Evolutionary conservation across 73 alveolate genomes (phyloP), one percentile per base, ranked within the genome.

Genomic region (Blepharisma japonicum): DNA sequence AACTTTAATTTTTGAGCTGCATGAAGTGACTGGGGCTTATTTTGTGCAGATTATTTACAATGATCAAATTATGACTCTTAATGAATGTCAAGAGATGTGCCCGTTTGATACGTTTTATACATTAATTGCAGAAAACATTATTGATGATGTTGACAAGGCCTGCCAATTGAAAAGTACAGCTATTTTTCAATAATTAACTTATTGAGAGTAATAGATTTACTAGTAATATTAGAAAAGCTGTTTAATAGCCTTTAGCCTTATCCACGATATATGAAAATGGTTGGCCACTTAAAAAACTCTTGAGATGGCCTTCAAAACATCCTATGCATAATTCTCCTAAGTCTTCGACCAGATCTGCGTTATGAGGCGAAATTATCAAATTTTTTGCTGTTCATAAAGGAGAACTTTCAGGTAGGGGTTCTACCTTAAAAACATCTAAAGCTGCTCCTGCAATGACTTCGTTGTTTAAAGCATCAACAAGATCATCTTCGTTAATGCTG

Each of bases 311-410:
- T 53, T 53, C 21, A n/a, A 20, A 53, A 32, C 42, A 32, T 66
- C n/a, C 77, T 66, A 21, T 25, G 20, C 20, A 11, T 66, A 20
- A 4, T 1, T 66, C 77, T 14, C 67, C n/a, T 14, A n/a, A 21
- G 4, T 70, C 71, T n/a, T 14, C 27, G 5, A 20, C 18, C 18
- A 53, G 0, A 42, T 68, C 91, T 11, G 87, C 86, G 27, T 78
- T 45, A 49, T 84, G 91, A 49, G 87, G 91, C 27, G 91, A 79
- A 50, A 84, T 68, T 9, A 79, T 32, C 7, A 84, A 83, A 48
- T 84, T 84, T 23, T 32, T 67, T 46, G 55, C 45, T 5, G 23
- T 71, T 85, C 91, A 84, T 11, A 84, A 45, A 23, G 18, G 71
- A 55, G 71, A 68, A 4, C 51, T 72, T 9, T 50, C 14, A 8